Evolutionary conservation across 345 rosid genomes (phyloP).

Genomic region (Salix koriyanagi): DNA sequence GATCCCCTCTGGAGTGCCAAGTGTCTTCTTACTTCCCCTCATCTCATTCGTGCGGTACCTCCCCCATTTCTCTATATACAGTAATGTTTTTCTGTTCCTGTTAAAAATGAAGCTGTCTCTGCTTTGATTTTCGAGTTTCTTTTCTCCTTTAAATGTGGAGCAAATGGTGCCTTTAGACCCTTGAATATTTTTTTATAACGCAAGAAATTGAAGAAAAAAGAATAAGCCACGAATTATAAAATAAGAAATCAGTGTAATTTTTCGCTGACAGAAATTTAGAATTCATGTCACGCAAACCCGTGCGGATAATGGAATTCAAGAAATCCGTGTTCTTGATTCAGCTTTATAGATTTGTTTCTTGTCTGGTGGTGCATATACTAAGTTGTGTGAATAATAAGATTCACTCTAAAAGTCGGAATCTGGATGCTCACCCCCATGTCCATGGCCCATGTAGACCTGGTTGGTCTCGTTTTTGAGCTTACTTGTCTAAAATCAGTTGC

Average conservation of each 20-base stretch:
- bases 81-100: neutral
- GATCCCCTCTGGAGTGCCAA: constrained; percentile 88
- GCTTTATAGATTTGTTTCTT: neutral
- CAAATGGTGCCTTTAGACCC: neutral
- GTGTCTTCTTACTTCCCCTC: constrained; percentile 67
- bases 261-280: neutral
- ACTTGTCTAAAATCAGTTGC: neutral
- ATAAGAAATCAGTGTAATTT: neutral
- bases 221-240: neutral
- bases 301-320: too few species aligned
- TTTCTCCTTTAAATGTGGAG: neutral
- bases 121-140: neutral
- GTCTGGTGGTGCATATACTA: neutral
- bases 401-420: neutral
- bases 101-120: neutral
- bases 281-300: neutral
- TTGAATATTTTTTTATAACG: neutral
- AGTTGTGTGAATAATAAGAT: neutral
- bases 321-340: neutral
- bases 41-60: constrained; percentile 50
- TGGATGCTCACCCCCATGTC: too few species aligned
- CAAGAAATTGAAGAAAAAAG: neutral
- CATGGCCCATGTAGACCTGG: neutral
- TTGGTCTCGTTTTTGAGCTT: neutral
- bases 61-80: constrained; percentile 3